These are phyloP conservation scores for Penicillium pulvis DNA, from an alignment of 495 filamentous ascomycete species.

Conservation along the genomic window DNA sequence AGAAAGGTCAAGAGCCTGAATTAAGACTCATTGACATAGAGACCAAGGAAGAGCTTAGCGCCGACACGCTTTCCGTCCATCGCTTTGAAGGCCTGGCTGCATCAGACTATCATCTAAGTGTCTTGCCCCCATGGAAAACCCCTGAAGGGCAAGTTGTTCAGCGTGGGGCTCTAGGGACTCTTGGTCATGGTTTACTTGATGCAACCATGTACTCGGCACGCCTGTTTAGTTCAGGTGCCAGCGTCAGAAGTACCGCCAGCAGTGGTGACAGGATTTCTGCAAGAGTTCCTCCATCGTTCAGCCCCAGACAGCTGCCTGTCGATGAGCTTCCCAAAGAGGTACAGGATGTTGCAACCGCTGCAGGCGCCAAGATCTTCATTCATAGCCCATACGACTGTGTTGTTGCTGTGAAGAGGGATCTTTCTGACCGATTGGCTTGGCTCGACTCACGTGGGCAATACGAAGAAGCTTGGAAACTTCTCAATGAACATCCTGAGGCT, in stretches of 20 bases:
- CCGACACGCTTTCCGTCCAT: slow-evolving; percentile 78
- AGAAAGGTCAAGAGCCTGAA: slow-evolving; percentile 81
- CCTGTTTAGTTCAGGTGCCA: slow-evolving; percentile 84
- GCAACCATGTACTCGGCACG: slow-evolving; percentile 80
- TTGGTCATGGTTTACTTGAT: slow-evolving; percentile 70
- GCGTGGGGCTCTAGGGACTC: slow-evolving; percentile 66
- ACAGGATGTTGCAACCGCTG: slow-evolving; percentile 51
- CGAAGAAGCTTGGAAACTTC: slow-evolving; percentile 81
- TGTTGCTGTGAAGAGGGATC: slow-evolving; percentile 79
- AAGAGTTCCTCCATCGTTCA: slow-evolving; percentile 44
- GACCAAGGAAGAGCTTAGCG: slow-evolving; percentile 75
- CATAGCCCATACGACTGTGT: slow-evolving; percentile 96
- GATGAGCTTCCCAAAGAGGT: slow-evolving; percentile 43
- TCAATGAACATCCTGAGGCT: slow-evolving; percentile 76
- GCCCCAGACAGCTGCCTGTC: slow-evolving; percentile 34
- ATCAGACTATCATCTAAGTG: slow-evolving; percentile 86
- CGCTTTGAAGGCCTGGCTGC: slow-evolving; percentile 85
- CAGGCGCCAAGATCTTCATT: slow-evolving; percentile 90
- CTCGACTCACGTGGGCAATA: slow-evolving; percentile 76
- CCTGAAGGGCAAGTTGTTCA: slow-evolving; percentile 57
- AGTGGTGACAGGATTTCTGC: slow-evolving; percentile 53
- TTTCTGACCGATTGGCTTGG: slow-evolving; percentile 83
- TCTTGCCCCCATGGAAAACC: slow-evolving; percentile 72
- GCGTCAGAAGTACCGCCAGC: slow-evolving; percentile 73
- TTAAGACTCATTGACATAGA: slow-evolving; percentile 85